These are phyloP conservation scores for Fusarium sublunatum DNA, from an alignment of 2,329 filamentous ascomycete genomes.

Conservation along the genomic window DNA sequence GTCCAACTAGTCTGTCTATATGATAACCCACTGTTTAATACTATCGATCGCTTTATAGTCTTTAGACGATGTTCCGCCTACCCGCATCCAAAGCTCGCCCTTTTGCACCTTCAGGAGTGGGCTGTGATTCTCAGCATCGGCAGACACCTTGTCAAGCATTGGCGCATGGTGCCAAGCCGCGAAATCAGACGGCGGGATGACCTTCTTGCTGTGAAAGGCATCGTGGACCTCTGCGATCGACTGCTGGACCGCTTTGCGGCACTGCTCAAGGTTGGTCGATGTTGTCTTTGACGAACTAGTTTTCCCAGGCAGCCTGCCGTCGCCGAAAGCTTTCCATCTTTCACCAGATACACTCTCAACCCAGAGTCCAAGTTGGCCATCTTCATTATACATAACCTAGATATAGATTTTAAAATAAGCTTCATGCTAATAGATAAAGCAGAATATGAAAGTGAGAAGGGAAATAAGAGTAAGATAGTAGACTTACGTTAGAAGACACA, in stretches of 20 bases:
- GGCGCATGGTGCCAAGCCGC: neutral
- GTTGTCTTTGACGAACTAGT: neutral
- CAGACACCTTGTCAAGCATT: neutral
- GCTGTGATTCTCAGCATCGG: neutral
- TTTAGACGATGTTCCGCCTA: neutral
- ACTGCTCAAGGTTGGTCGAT: neutral
- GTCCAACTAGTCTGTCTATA: no score
- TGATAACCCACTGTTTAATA: neutral
- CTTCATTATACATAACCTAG: neutral
- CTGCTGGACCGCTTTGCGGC: neutral
- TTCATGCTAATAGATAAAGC: no score
- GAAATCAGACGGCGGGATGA: neutral
- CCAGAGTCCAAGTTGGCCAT: neutral
- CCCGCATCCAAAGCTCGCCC: neutral
- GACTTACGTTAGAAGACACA: neutral
- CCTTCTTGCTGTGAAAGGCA: neutral
- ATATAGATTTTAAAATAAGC: no score
- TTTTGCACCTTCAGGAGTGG: neutral
- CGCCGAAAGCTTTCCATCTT: neutral
- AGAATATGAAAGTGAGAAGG: no score
- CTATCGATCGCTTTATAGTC: neutral
- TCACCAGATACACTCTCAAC: neutral
- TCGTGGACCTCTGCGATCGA: neutral
- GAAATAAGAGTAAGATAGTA: no score
- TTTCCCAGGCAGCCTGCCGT: neutral